Base-by-base conservation (phyloP, 306 rosid species). In the Sechiopsis laciniata region DNA sequence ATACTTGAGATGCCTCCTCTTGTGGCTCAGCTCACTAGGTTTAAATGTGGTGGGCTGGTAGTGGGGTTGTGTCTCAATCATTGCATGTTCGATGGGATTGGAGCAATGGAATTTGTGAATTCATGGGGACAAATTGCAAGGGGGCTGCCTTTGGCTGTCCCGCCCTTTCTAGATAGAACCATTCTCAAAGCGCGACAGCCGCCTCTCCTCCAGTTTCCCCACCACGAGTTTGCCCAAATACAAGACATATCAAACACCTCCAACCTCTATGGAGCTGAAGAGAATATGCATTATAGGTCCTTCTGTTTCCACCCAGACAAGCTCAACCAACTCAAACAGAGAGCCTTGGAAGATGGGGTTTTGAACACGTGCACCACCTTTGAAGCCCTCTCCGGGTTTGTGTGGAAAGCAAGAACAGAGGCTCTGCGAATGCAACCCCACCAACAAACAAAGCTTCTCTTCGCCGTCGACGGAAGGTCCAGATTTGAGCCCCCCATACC, bases 1-100 rank as follows among this genome's bases (percentile, higher is more conserved):
- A 86, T 94, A 24, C 87, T 94, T 64, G 85, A 94, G 75, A 89
- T 89, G 74, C 99, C 97, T 83, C 99, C 81, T 64, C 78, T 94
- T 20, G 55, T 84, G 29, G 92, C 72, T 71, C 99, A 94, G 95
- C 88, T 92, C 78, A 89, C 95, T 10, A 89, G 77, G 76, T 88
- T 92, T 79, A 88, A 81, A 78, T 92, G 97, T 32, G 96, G 97
- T 22, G 97, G 95, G 60, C 87, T 92, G 69, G 85, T 77, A 7
- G 55, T 92, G 57, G 96, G 95, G 46, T 15, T 92, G 53, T 52
- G 78, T 78, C 5, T 83, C 78, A 88, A 81, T 82, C 96, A 90
- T 17, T 81, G 91, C 32, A 85, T 87, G 95, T 73, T 66, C 32
- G 97, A 90, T 73, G 97, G 97, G 53, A 14, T 92, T 35, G 72